Conservation (phyloP, 805 yeast genomes). For the Wickerhamomyces ciferrii region DNA sequence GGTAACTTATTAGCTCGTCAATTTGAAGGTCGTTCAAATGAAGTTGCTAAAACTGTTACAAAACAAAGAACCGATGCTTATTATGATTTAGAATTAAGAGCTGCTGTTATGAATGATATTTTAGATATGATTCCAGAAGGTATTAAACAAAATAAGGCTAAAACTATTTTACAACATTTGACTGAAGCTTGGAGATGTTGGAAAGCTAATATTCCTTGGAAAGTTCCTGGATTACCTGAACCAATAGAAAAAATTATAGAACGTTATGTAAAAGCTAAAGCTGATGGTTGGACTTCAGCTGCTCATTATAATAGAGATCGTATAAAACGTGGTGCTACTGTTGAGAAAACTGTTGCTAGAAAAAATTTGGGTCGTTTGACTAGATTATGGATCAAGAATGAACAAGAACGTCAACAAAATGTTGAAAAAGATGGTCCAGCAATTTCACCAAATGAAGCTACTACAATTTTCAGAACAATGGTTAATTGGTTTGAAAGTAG, state of each 20-base stretch:
- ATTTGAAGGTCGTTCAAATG: constrained; percentile 93
- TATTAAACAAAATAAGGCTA: constrained; percentile 78
- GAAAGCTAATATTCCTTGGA: constrained; percentile 99
- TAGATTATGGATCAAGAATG: constrained; percentile 86
- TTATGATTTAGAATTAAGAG: constrained; percentile 87
- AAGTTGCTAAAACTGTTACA: constrained; percentile 88
- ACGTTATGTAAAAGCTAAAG: constrained; percentile 88
- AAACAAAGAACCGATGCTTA: constrained; percentile 95
- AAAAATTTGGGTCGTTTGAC: constrained; percentile 91
- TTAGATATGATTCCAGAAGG: constrained; percentile 97
- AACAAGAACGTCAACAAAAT: constrained; percentile 80
- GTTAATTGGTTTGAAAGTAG: constrained; percentile 88
- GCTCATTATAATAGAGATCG: constrained; percentile 92
- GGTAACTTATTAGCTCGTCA: constrained; percentile 89
- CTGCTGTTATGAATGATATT: constrained; percentile 93
- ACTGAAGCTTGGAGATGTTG: constrained; percentile 99
- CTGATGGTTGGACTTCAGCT: constrained; percentile 93
- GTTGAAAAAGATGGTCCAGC: constrained; percentile 86
- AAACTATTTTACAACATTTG: constrained; percentile 84
- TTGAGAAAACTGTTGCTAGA: constrained; percentile 90
- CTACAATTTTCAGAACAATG: constrained; percentile 78
- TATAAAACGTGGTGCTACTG: constrained; percentile 82
- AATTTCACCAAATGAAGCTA: constrained; percentile 83
- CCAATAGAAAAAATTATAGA: constrained; percentile 85
- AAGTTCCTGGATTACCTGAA: constrained; percentile 92